Conservation (phyloP, 441 rosid genomes). For the Biscutella laevigata region DNA sequence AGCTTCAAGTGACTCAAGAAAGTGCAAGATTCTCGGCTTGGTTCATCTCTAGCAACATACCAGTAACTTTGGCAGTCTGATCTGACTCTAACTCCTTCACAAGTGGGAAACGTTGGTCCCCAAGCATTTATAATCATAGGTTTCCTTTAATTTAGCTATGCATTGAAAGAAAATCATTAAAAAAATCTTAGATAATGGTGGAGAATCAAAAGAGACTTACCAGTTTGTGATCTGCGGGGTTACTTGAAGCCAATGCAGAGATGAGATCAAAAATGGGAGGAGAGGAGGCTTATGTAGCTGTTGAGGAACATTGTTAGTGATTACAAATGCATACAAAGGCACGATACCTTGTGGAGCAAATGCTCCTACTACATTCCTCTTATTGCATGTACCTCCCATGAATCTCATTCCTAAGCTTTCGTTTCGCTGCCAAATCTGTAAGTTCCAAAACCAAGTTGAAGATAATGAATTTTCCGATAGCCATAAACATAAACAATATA, state of each 20-base stretch:
- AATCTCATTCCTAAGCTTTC: constrained; percentile 36
- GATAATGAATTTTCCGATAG: not conserved
- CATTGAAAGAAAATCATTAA: too few species aligned
- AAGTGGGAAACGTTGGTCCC: constrained; percentile 59
- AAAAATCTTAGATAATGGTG: too few species aligned
- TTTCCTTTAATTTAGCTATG: not conserved
- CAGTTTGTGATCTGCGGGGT: constrained; percentile 31
- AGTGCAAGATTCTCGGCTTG: constrained; percentile 65
- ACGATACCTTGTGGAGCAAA: too few species aligned
- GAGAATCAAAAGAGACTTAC: constrained; percentile 24
- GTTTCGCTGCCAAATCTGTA: constrained; percentile 26
- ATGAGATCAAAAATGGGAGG: constrained; percentile 42
- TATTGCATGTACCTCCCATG: constrained; percentile 32
- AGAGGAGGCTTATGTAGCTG: constrained; percentile 13
- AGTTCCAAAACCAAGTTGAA: not conserved
- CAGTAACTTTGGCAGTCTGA: constrained; percentile 56
- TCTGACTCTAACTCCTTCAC: constrained; percentile 49
- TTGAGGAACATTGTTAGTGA: constrained; percentile 20
- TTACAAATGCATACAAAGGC: too few species aligned
- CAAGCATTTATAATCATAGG: constrained; percentile 41
- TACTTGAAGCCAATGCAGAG: constrained; percentile 49
- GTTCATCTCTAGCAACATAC: constrained; percentile 86
- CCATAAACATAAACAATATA: not conserved
- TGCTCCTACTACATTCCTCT: constrained; percentile 32
- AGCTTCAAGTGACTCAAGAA: constrained; percentile 69